These are phyloP conservation scores for Melampsora occidentalis DNA, from an alignment of 1,284 basidiomycete genomes.

Conservation along the genomic window DNA sequence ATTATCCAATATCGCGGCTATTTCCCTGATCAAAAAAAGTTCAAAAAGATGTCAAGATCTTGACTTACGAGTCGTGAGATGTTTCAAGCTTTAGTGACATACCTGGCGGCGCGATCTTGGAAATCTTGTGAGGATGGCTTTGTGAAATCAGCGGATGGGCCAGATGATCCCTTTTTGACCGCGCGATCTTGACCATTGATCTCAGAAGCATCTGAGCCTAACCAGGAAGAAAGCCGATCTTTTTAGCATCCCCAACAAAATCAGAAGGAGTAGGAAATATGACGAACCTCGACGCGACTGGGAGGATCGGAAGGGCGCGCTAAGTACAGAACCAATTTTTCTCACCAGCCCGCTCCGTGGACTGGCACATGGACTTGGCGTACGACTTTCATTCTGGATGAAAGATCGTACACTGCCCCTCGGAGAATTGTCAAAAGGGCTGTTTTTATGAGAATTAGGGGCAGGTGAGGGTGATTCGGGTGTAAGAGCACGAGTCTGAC, in stretches of 20 bases:
- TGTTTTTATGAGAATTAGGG: constrained; percentile 10
- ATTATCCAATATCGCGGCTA: constrained; percentile 5
- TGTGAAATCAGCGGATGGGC: no score
- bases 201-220: constrained; percentile 38
- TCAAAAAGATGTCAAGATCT: no score
- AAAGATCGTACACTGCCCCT: background rate
- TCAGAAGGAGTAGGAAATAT: background rate
- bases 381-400: background rate
- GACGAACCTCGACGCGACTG: constrained; percentile 23
- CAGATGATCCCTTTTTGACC: no score
- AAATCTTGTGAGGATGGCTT: no score
- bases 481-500: background rate
- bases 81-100: no score
- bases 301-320: constrained; percentile 28
- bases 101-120: no score
- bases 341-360: constrained; percentile 5
- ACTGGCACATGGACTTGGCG: constrained; percentile 11
- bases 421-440: background rate
- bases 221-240: background rate
- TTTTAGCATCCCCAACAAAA: background rate
- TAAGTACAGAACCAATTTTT: constrained; percentile 28
- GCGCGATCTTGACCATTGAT: constrained; percentile 1
- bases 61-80: no score
- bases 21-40: background rate
- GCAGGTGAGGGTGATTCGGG: constrained; percentile 3